These are phyloP conservation scores for Suillus decipiens DNA, from an alignment of 768 basidiomycete species.

Conservation along the genomic window DNA sequence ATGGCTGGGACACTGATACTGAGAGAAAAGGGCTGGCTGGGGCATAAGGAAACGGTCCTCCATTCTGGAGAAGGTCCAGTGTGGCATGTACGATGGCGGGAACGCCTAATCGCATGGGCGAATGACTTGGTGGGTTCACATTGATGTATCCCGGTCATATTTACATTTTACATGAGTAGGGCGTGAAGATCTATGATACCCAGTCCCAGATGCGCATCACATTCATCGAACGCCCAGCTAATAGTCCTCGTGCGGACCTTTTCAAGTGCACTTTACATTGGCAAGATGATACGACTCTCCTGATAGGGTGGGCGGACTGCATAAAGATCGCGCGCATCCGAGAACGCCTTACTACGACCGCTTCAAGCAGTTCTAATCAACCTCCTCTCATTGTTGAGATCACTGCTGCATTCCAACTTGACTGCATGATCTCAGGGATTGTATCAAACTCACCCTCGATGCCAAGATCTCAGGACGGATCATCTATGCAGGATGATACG, in stretches of 20 bases:
- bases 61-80: slow-evolving; percentile 92
- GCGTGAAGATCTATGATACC: slow-evolving; percentile 92
- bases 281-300: slow-evolving; percentile 89
- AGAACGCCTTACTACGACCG: slow-evolving; percentile 47
- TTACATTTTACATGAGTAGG: slow-evolving; percentile 45
- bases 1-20: slow-evolving; percentile 85
- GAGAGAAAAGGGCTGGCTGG: slow-evolving; percentile 95
- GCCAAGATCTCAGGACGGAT: slow-evolving; percentile 20
- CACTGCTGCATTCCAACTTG: slow-evolving; percentile 88
- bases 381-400: slow-evolving; percentile 80
- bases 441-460: slow-evolving; percentile 65
- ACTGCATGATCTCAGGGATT: slow-evolving; percentile 94
- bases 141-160: slow-evolving; percentile 1
- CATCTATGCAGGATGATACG: slow-evolving; percentile 29
- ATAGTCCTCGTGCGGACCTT: slow-evolving; percentile 89
- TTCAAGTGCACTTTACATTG: slow-evolving; percentile 92
- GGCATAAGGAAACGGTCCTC: slow-evolving; percentile 85
- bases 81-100: slow-evolving; percentile 89
- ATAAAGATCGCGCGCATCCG: slow-evolving; percentile 89
- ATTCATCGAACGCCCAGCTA: slow-evolving; percentile 78
- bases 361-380: slow-evolving; percentile 46
- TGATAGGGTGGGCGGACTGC: slow-evolving; percentile 92
- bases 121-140: slow-evolving; percentile 75
- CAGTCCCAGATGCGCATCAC: slow-evolving; percentile 75
- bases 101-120: slow-evolving; percentile 91